A percentile compares a stretch with the other conserved stretches of the same genome.
Evolutionary conservation across 2,329 filamentous ascomycete species (phyloP).

Genomic region (Cladophialophora exuberans): DNA sequence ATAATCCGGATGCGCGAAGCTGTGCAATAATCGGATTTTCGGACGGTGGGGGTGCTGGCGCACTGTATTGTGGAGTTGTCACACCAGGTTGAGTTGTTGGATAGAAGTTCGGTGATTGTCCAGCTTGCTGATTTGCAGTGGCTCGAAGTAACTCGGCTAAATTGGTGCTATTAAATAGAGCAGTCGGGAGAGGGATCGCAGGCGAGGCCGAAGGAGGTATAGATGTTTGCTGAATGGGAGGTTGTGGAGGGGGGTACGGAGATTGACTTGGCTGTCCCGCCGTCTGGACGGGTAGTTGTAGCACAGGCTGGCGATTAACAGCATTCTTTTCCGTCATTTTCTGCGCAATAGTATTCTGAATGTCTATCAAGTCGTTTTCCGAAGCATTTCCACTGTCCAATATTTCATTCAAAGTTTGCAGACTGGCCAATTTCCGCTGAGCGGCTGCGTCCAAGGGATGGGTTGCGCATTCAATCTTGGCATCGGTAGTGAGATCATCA

Average conservation of each 20-base stretch:
- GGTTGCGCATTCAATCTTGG: constrained; percentile 35
- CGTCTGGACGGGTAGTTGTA: constrained; percentile 43
- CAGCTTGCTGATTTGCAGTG: constrained; percentile 47
- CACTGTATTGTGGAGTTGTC: constrained; percentile 12
- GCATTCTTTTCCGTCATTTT: constrained; percentile 51
- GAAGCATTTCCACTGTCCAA: constrained; percentile 31
- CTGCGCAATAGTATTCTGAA: constrained; percentile 30
- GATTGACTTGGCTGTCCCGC: constrained; percentile 37
- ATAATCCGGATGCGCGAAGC: constrained; percentile 69
- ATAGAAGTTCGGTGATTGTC: constrained; percentile 29
- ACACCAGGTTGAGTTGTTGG: constrained; percentile 15
- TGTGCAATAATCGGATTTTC: constrained; percentile 68
- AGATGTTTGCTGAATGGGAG: constrained; percentile 35
- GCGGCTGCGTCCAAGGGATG: constrained; percentile 33
- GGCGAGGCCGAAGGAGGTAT: constrained; percentile 9
- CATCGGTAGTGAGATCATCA: constrained; percentile 34
- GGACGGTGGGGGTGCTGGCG: constrained; percentile 40
- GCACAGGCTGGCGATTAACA: constrained; percentile 38
- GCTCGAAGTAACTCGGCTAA: constrained; percentile 50
- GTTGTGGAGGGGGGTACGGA: constrained; percentile 37
- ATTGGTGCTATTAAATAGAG: constrained; percentile 46
- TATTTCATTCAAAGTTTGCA: constrained; percentile 35
- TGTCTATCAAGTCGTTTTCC: constrained; percentile 30
- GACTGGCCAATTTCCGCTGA: constrained; percentile 31
- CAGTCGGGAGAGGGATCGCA: constrained; percentile 34